phyloP scores from a whole-genome alignment of 1,284 basidiomycete genomes.

The Ustilago hordei region DNA sequence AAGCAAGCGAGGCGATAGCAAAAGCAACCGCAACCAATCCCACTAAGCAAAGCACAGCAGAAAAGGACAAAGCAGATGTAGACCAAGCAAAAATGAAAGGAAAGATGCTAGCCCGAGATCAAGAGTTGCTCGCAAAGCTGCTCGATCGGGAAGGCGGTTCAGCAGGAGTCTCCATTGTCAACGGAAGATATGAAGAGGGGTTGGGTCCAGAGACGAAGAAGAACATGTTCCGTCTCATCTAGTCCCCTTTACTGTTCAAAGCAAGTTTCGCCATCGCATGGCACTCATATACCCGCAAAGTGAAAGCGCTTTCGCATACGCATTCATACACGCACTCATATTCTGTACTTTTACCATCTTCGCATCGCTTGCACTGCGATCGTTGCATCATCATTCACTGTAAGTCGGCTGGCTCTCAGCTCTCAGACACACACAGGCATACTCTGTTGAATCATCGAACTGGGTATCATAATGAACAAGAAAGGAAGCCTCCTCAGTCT shows the following conservation, averaged over 20 bases:
- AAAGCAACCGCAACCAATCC: neutral
- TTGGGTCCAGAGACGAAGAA: slow-evolving; percentile 54
- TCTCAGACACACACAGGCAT: no score
- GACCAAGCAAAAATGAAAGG: slow-evolving; percentile 5
- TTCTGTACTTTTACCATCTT: neutral
- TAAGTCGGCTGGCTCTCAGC: no score
- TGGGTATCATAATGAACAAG: neutral
- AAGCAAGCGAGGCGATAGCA: neutral
- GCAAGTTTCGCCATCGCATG: neutral
- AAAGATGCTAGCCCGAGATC: slow-evolving; percentile 45
- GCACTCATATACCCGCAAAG: slow-evolving; percentile 8
- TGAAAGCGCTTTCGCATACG: neutral
- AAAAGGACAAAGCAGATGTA: neutral
- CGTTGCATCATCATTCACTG: neutral
- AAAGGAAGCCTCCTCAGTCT: neutral
- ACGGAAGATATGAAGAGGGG: slow-evolving; percentile 53
- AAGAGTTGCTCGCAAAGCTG: slow-evolving; percentile 44
- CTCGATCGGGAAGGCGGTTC: slow-evolving; percentile 51
- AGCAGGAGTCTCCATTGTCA: slow-evolving; percentile 43
- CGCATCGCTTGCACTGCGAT: neutral
- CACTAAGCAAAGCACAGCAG: neutral
- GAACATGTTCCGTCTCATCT: slow-evolving; percentile 59
- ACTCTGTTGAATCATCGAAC: neutral
- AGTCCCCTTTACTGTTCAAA: neutral
- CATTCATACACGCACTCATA: neutral